Percentiles rank a stretch among this genome's conserved stretches.
Conservation (phyloP, 257 asterid species). For the Solanum corneliomulleri region DNA sequence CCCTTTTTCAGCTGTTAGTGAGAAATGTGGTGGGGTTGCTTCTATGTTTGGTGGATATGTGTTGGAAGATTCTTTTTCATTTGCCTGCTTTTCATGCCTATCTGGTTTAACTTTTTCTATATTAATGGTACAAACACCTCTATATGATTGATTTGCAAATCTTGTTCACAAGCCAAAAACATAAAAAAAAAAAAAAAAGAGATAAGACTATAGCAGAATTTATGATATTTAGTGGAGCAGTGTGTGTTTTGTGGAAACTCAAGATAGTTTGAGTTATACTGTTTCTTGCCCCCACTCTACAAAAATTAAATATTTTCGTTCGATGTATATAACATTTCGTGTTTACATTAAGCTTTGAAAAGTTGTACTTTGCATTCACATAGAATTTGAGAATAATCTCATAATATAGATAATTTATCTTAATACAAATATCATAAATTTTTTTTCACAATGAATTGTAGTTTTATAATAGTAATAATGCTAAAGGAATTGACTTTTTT, state of each 20-base stretch:
- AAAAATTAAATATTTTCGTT: neutral
- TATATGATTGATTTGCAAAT: neutral
- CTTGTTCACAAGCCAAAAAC: neutral
- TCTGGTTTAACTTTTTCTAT: neutral
- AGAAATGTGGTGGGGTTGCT: slow-evolving; percentile 7
- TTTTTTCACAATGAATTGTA: neutral
- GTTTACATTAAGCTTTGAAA: too few relatives aligned
- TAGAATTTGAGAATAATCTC: accelerated
- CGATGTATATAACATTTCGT: neutral
- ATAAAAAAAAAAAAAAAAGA: too few relatives aligned
- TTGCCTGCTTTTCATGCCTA: neutral
- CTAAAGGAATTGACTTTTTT: neutral
- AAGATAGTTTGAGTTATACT: neutral
- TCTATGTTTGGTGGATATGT: slow-evolving; percentile 11
- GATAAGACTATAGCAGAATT: neutral
- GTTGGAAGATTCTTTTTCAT: slow-evolving; percentile 13
- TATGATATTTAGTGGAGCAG: neutral
- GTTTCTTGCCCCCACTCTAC: neutral
- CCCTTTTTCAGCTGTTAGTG: neutral
- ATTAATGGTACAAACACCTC: neutral
- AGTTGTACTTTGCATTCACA: neutral
- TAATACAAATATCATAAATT: too few relatives aligned
- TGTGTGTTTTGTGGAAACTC: neutral
- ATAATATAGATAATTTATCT: neutral
- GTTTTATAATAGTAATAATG: neutral